Evolutionary conservation across 176 grass and related monocot species (phyloP).

Genomic region (Aegilops umbellulata): DNA sequence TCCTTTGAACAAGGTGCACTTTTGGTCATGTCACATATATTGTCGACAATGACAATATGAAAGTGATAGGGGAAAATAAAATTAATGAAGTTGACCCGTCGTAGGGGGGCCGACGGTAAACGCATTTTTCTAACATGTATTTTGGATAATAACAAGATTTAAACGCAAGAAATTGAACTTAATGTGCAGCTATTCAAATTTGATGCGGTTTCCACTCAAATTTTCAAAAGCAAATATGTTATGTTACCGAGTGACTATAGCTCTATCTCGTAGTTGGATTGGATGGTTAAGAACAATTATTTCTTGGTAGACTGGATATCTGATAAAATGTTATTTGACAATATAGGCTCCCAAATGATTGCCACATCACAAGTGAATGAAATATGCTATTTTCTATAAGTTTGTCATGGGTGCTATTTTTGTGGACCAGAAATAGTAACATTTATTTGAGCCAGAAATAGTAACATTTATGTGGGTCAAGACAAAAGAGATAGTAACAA

Average conservation of each 20-base stretch:
- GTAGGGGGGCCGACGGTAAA: not conserved
- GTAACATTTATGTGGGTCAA: not conserved
- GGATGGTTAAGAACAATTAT: not conserved
- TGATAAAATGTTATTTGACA: not conserved
- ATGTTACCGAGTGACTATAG: not conserved
- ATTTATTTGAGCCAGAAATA: not conserved
- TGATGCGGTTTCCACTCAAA: not conserved
- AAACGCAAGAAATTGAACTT: not conserved
- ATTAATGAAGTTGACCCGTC: not conserved
- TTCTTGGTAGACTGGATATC: not conserved
- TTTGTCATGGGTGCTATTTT: not conserved
- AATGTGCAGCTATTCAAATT: not conserved
- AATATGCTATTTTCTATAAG: not conserved
- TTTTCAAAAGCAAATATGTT: not conserved
- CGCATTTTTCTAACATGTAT: not conserved
- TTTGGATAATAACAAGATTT: not conserved
- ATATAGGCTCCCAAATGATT: not conserved
- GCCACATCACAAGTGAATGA: not conserved
- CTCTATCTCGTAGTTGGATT: too few relatives aligned
- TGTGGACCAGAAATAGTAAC: not conserved
- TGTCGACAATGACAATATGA: not conserved
- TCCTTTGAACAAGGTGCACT: not conserved
- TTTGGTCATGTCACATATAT: not conserved
- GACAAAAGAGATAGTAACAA: not conserved
- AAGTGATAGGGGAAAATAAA: not conserved